Conservation (phyloP, 164 flowering plant species). For the Vitis labrusca region DNA sequence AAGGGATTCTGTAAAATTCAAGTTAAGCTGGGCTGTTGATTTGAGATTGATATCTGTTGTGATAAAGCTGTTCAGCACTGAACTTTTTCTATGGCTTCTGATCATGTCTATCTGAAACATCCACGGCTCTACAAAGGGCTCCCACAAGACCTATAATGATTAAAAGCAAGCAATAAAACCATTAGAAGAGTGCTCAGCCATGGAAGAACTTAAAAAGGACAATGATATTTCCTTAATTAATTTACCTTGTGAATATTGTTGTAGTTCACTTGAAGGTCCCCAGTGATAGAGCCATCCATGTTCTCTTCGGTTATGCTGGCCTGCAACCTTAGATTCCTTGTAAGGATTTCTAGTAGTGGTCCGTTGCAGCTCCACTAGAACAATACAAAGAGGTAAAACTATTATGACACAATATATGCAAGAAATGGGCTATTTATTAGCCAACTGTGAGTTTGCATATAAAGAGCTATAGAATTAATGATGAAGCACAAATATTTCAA, state of each 20-base stretch:
- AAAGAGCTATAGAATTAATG: background rate
- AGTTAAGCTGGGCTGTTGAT: constrained; percentile 62
- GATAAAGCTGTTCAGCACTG: constrained; percentile 38
- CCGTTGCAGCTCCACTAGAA: constrained; percentile 76
- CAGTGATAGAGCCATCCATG: constrained; percentile 35
- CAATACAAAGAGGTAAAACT: constrained; percentile 6
- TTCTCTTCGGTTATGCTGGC: constrained; percentile 24
- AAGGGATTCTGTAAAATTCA: constrained; percentile 78
- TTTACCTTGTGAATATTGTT: constrained; percentile 83
- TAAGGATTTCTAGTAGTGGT: constrained; percentile 63
- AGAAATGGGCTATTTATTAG: background rate
- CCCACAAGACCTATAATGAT: constrained; percentile 77
- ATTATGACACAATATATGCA: background rate
- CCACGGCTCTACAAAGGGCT: constrained; percentile 97
- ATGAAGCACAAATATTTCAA: too few species aligned
- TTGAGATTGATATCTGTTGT: constrained; percentile 53
- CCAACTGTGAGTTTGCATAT: constrained; percentile 3
- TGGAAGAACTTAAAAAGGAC: background rate
- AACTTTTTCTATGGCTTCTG: constrained; percentile 39
- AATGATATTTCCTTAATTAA: background rate
- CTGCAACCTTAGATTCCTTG: constrained; percentile 40
- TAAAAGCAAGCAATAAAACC: background rate
- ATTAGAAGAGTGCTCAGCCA: constrained; percentile 13
- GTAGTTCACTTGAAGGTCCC: constrained; percentile 75
- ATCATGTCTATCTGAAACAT: constrained; percentile 50